Base-by-base conservation (phyloP, 2,329 filamentous ascomycete species). In the Trichoderma hamatum region DNA sequence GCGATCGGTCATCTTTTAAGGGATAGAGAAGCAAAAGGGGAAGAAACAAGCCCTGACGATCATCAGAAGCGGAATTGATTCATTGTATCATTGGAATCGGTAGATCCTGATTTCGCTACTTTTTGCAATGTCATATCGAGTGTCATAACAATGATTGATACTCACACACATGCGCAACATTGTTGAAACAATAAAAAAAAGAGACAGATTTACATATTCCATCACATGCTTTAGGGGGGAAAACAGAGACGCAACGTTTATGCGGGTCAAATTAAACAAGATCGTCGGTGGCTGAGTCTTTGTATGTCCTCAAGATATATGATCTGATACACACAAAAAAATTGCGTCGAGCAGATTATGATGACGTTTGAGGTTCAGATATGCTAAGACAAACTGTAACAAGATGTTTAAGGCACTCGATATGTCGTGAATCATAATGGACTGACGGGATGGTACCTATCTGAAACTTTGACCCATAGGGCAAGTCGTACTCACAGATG, bases 91-190 rank as follows among this genome's bases (percentile, higher is more conserved):
- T 19, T 43, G 24, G 30, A 30, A 51, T 60, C 32, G 56, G 65
- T 6, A 60, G 65, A 60, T 60, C 65, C 26, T 54, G 43, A 60
- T 67, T 28, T 67, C 65, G 65, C 55, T 67, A 60, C 65, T 11
- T 26, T n/a, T 3, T 6, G n/a, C n/a, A n/a, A n/a, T n/a, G n/a
- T n/a, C n/a, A n/a, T n/a, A 19, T 6, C 39, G 34, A 49, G n/a
- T 6, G 32, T 28, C n/a, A 39, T 52, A 21, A 39, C 24, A 34
- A 60, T 30, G 55, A 19, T 16, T 21, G 39, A 3, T 30, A 32
- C n/a, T n/a, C 19, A 43, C 39, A n/a, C 28, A 60, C n/a, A n/a
- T 43, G 51, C 46, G 19, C 43, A 30, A n/a, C 19, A 54, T 13
- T 14, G 9, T 5, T 49, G 62, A 58, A 49, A 58, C 52, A 58